Evolutionary conservation across 2,329 filamentous ascomycete genomes (phyloP), one percentile per base, ranked within the genome.

Genomic region (Nemania diffusa): DNA sequence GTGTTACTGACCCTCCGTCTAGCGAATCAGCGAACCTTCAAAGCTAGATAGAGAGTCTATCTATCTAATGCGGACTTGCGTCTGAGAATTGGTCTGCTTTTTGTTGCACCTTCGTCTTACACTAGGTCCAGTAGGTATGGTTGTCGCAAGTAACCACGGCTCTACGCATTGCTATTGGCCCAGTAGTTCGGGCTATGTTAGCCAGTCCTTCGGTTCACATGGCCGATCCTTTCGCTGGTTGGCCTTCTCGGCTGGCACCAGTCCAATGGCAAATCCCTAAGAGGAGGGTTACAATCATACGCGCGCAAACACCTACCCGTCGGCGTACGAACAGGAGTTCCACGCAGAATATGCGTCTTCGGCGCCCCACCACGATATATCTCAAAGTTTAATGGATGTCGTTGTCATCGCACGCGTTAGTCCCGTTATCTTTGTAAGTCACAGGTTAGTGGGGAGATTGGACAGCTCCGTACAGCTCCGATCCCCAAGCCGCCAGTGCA

Each of bases 131-230:
- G 17, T 44, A 7, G 17, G 6, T 44, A n/a, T 44, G 9, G 29
- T 32, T 32, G 5, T 9, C 29, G 34, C 34, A 55, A 57, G 53
- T 63, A 57, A 51, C 61, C 42, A 56, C 37, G 46, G 50, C 34
- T 8, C 27, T 57, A 8, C 17, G n/a, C 32, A 34, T 48, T 59
- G 13, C 32, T 20, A 59, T 65, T 52, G 68, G 68, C 59, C 68
- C 65, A 65, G 70, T 55, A 62, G 64, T 40, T 69, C 62, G 62
- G 64, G 64, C 55, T 11, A 53, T 69, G 62, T 65, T 70, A 67
- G 70, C 75, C 75, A 76, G 62, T 76, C 73, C 67, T 59, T 70
- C 65, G 44, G 63, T 62, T 73, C 74, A 76, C 75, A 76, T 77
- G 75, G 66, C 17, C n/a, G 20, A 67, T 71, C 58, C 67, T 66